Percentiles rank a stretch among this genome's conserved stretches.
phyloP scores from a whole-genome alignment of 805 yeast genomes.

The Candida xiaguanensis region DNA sequence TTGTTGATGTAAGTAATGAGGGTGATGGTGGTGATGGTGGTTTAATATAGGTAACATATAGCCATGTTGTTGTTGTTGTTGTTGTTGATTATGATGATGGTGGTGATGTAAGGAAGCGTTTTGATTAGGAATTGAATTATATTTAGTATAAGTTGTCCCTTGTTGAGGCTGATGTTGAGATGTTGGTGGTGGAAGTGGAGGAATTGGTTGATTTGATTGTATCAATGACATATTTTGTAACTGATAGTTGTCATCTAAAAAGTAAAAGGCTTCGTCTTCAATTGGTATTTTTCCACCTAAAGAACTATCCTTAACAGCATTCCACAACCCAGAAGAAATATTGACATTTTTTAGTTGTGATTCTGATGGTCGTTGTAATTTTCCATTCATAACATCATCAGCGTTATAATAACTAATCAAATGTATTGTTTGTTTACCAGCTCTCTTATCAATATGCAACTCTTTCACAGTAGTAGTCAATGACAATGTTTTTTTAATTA shows the following conservation, averaged over 20 bases:
- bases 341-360: slow-evolving; percentile 48
- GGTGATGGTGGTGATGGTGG: slow-evolving; percentile 11
- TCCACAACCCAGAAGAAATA: slow-evolving; percentile 48
- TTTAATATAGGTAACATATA: slow-evolving; percentile 12
- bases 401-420: slow-evolving; percentile 76
- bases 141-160: background rate
- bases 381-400: slow-evolving; percentile 62
- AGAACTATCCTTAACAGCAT: slow-evolving; percentile 54
- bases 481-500: slow-evolving; percentile 79
- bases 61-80: slow-evolving; percentile 8
- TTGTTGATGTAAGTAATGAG: slow-evolving; percentile 8
- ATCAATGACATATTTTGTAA: slow-evolving; percentile 36
- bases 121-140: slow-evolving; percentile 4
- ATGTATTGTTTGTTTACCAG: slow-evolving; percentile 53
- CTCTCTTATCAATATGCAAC: slow-evolving; percentile 20
- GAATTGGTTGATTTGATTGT: slow-evolving; percentile 13
- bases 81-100: slow-evolving; percentile 10
- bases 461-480: slow-evolving; percentile 44
- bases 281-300: slow-evolving; percentile 53
- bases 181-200: slow-evolving; percentile 3
- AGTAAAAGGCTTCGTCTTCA: slow-evolving; percentile 50
- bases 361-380: slow-evolving; percentile 55
- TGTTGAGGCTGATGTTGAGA: background rate
- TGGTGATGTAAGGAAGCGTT: slow-evolving; percentile 1
- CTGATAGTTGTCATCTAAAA: slow-evolving; percentile 42